Evolutionary conservation across 2,329 filamentous ascomycete species (phyloP).

Genomic region (Pseudogymnoascus sp.): DNA sequence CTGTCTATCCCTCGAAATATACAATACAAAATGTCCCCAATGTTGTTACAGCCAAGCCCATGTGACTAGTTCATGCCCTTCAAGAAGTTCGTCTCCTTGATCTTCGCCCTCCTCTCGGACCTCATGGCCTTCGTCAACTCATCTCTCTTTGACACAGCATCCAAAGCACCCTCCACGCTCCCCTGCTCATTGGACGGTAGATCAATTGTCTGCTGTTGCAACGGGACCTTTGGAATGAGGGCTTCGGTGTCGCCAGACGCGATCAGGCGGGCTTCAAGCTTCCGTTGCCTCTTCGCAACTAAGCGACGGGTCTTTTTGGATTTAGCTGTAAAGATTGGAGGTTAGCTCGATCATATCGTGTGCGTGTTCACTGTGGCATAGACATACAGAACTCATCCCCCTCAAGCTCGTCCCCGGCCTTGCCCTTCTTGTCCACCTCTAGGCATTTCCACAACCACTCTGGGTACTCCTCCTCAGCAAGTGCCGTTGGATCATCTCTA

Average conservation of each 20-base stretch:
- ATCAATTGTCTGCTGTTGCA: constrained; percentile 73
- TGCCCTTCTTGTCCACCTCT: constrained; percentile 49
- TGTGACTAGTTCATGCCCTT: constrained; percentile 56
- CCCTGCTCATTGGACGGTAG: constrained; percentile 40
- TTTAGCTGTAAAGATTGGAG: constrained; percentile 49
- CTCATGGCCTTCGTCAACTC: constrained; percentile 65
- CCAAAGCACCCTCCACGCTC: constrained; percentile 32
- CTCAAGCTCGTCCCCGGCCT: constrained; percentile 34
- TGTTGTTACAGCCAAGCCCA: constrained; percentile 3
- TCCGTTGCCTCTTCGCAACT: constrained; percentile 56
- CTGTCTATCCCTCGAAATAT: background rate
- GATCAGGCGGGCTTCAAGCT: constrained; percentile 49
- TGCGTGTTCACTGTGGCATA: background rate
- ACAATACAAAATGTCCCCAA: background rate
- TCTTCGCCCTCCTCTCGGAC: constrained; percentile 63
- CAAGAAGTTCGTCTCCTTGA: constrained; percentile 82
- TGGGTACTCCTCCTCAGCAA: constrained; percentile 69
- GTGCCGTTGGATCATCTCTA: constrained; percentile 62
- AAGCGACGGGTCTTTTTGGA: constrained; percentile 71
- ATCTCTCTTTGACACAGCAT: constrained; percentile 43
- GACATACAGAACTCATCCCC: constrained; percentile 72
- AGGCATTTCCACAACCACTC: constrained; percentile 72
- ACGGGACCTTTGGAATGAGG: constrained; percentile 59
- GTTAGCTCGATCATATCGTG: background rate
- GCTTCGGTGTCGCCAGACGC: constrained; percentile 58